These are phyloP conservation scores for Linum lewisii DNA, from an alignment of 345 rosid species.

Conservation along the genomic window DNA sequence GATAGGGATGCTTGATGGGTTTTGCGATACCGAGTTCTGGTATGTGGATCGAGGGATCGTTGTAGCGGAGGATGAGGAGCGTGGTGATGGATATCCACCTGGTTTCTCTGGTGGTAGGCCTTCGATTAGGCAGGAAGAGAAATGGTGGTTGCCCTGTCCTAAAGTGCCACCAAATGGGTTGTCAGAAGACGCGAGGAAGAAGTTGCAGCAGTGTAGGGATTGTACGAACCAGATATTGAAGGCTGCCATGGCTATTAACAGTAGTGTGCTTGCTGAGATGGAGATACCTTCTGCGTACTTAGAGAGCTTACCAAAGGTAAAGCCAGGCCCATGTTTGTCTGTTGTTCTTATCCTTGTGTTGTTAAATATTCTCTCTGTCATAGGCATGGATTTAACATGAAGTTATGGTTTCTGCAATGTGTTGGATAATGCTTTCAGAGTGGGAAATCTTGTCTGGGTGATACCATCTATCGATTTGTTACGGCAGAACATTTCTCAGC, in stretches of 20 bases:
- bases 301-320: conserved; percentile 89
- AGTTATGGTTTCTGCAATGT: not conserved
- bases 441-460: conserved; percentile 80
- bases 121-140: conserved; percentile 88
- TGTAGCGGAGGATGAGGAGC: conserved; percentile 55
- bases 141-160: conserved; percentile 87
- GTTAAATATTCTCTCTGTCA: not conserved
- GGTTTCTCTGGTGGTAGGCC: conserved; percentile 47
- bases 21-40: conserved; percentile 67
- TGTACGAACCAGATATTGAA: conserved; percentile 85
- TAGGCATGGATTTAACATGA: not conserved
- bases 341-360: not conserved
- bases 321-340: not conserved
- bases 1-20: conserved; percentile 67
- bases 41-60: conserved; percentile 84
- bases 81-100: conserved; percentile 33
- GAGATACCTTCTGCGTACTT: conserved; percentile 80
- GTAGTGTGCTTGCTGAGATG: conserved; percentile 82
- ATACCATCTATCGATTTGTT: conserved; percentile 62
- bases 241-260: conserved; percentile 97
- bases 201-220: conserved; percentile 75
- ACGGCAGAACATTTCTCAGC: conserved; percentile 76
- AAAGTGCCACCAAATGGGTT: conserved; percentile 70
- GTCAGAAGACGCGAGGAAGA: conserved; percentile 69
- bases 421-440: conserved; percentile 27